Conservation (phyloP, 768 basidiomycete genomes). For the Hebeloma cylindrosporum region DNA sequence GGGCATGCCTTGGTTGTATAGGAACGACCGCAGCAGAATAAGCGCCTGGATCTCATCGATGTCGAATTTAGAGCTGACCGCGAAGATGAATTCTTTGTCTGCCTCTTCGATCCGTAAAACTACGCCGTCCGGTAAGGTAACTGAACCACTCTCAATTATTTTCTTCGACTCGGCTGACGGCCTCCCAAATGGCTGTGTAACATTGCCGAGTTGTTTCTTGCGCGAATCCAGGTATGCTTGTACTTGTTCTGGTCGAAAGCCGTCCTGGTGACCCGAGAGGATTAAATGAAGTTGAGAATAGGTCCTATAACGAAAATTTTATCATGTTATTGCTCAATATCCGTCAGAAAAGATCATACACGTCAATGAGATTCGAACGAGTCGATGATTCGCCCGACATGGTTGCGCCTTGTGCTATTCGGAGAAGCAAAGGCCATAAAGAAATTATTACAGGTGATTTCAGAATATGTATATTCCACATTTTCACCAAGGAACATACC, state of each 20-base stretch:
- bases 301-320: conserved; percentile 41
- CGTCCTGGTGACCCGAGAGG: conserved; percentile 52
- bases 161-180: conserved; percentile 68
- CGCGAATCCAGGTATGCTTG: conserved; percentile 59
- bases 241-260: conserved; percentile 56
- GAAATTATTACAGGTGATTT: too few species aligned
- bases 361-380: conserved; percentile 70
- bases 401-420: conserved; percentile 16
- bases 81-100: conserved; percentile 62
- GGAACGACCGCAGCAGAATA: conserved; percentile 70
- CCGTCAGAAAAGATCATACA: conserved; percentile 43
- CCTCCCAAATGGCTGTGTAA: conserved; percentile 65
- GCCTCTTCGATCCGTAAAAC: conserved; percentile 61
- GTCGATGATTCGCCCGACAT: conserved; percentile 52
- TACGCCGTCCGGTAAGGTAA: conserved; percentile 68
- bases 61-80: conserved; percentile 69
- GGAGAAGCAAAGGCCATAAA: conserved; percentile 1
- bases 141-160: conserved; percentile 63
- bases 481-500: too few species aligned
- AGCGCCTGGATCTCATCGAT: conserved; percentile 84
- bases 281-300: conserved; percentile 59
- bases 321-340: background rate
- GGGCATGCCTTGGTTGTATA: conserved; percentile 75
- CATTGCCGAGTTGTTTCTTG: conserved; percentile 52
- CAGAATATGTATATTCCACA: too few species aligned